phyloP scores from a whole-genome alignment of 2,329 filamentous ascomycete genomes.

The Cordyceps farinosa region DNA sequence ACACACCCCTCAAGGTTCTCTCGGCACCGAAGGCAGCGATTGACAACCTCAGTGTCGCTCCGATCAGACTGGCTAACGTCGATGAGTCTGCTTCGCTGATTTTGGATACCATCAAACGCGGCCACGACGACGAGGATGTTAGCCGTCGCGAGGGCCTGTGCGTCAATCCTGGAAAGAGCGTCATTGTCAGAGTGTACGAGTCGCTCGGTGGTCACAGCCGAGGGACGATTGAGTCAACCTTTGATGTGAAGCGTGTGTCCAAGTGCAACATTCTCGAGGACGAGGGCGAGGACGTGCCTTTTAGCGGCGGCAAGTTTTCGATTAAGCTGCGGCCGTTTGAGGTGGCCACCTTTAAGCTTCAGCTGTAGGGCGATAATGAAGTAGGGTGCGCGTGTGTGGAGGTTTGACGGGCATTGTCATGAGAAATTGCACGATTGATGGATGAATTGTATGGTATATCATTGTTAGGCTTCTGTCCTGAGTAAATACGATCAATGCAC shows the following conservation, averaged over 20 bases:
- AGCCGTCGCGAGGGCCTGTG: slow-evolving; percentile 58
- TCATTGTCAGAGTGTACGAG: slow-evolving; percentile 85
- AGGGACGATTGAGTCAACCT: slow-evolving; percentile 63
- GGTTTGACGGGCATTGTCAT: background rate
- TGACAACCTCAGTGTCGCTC: slow-evolving; percentile 31
- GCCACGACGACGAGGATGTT: slow-evolving; percentile 80
- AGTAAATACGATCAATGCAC: slow-evolving; percentile 8
- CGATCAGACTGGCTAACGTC: slow-evolving; percentile 65
- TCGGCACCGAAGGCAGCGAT: slow-evolving; percentile 29
- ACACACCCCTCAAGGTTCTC: slow-evolving; percentile 63
- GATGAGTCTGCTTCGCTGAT: slow-evolving; percentile 59
- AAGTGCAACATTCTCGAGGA: slow-evolving; percentile 91
- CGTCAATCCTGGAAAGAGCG: slow-evolving; percentile 66
- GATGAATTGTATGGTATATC: slow-evolving; percentile 5
- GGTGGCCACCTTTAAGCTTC: slow-evolving; percentile 73
- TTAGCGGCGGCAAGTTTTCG: slow-evolving; percentile 48
- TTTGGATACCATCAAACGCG: slow-evolving; percentile 87
- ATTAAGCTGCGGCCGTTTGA: slow-evolving; percentile 77
- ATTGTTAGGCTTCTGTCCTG: slow-evolving; percentile 8
- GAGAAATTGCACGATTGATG: background rate
- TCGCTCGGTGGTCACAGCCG: slow-evolving; percentile 76
- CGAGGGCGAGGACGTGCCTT: slow-evolving; percentile 63
- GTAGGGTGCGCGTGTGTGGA: slow-evolving; percentile 26
- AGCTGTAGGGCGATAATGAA: slow-evolving; percentile 39
- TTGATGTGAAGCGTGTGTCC: slow-evolving; percentile 71